These are phyloP conservation scores for Clarireedia hainanense DNA, from an alignment of 2,329 filamentous ascomycete species.

Conservation along the genomic window DNA sequence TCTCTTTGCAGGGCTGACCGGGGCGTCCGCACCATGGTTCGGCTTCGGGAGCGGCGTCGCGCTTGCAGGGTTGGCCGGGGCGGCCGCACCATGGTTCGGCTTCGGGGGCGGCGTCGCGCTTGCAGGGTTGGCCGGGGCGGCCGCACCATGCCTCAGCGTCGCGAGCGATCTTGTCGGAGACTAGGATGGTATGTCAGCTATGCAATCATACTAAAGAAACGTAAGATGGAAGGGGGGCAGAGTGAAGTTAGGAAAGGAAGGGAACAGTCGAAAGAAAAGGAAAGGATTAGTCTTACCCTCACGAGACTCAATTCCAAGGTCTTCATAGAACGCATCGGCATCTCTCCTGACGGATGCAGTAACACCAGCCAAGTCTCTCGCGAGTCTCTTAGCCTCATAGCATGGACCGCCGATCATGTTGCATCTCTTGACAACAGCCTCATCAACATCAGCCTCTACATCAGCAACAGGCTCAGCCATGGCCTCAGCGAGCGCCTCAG, in stretches of 20 bases:
- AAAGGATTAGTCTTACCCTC: slow-evolving; percentile 1
- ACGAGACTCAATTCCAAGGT: slow-evolving; percentile 3
- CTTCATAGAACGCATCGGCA: not conserved
- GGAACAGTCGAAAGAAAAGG: not conserved
- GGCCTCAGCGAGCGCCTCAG: slow-evolving; percentile 6
- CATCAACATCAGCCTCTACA: not conserved
- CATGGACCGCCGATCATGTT: slow-evolving; percentile 12
- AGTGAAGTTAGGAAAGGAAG: not conserved
- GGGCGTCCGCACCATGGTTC: slow-evolving; percentile 12
- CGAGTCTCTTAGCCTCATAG: slow-evolving; percentile 11
- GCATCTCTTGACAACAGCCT: slow-evolving; percentile 5
- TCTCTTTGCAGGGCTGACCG: slow-evolving; percentile 18
- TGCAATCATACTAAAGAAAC: not conserved
- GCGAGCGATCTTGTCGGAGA: slow-evolving; percentile 7
- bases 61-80: slow-evolving; percentile 18
- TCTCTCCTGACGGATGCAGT: slow-evolving; percentile 1
- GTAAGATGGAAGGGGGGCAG: not conserved
- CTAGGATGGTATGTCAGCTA: not conserved
- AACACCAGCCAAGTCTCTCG: slow-evolving; percentile 7
- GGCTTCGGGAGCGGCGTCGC: slow-evolving; percentile 12
- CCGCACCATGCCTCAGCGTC: slow-evolving; percentile 22
- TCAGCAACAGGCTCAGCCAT: slow-evolving; percentile 1
- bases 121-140: slow-evolving; percentile 19
- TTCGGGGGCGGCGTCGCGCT: slow-evolving; percentile 16
- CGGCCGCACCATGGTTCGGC: slow-evolving; percentile 25